These are phyloP conservation scores for Yarrowia deformans DNA, from an alignment of 805 yeast species.

Conservation along the genomic window DNA sequence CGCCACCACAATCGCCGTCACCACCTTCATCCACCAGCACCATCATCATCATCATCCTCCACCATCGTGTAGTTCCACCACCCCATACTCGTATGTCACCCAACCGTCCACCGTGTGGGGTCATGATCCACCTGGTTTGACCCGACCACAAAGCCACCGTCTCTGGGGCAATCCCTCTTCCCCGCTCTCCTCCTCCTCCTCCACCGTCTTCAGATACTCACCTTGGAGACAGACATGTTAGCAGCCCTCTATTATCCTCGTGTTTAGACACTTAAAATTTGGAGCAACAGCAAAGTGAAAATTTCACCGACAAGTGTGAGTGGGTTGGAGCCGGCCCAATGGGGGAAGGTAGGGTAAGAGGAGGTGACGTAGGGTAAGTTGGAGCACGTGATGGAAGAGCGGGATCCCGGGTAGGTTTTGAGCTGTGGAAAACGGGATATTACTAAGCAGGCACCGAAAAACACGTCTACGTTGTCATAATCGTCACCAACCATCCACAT, in stretches of 20 bases:
- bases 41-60: too few species aligned
- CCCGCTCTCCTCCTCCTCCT: neutral
- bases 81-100: too few species aligned
- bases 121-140: neutral
- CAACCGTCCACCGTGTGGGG: too few species aligned
- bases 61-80: too few species aligned
- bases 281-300: slow-evolving; percentile 39
- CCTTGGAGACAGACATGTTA: slow-evolving; percentile 46
- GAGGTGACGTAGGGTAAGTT: slow-evolving; percentile 37
- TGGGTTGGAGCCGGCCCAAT: slow-evolving; percentile 33
- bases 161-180: neutral
- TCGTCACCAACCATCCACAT: too few species aligned
- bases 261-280: slow-evolving; percentile 26
- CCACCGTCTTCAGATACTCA: slow-evolving; percentile 25
- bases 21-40: too few species aligned
- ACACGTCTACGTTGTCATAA: neutral
- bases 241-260: slow-evolving; percentile 37
- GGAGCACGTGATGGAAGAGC: neutral
- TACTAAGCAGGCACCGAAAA: neutral
- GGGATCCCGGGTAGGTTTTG: neutral
- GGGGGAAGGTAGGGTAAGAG: slow-evolving; percentile 40
- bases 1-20: too few species aligned
- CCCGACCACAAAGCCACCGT: too few species aligned
- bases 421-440: too few species aligned
- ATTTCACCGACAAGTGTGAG: slow-evolving; percentile 40